A percentile compares a stretch with the other conserved stretches of the same genome.
These are phyloP conservation scores for Apiotrichum gamsii DNA, from an alignment of 1,284 basidiomycete genomes.

Conservation along the genomic window DNA sequence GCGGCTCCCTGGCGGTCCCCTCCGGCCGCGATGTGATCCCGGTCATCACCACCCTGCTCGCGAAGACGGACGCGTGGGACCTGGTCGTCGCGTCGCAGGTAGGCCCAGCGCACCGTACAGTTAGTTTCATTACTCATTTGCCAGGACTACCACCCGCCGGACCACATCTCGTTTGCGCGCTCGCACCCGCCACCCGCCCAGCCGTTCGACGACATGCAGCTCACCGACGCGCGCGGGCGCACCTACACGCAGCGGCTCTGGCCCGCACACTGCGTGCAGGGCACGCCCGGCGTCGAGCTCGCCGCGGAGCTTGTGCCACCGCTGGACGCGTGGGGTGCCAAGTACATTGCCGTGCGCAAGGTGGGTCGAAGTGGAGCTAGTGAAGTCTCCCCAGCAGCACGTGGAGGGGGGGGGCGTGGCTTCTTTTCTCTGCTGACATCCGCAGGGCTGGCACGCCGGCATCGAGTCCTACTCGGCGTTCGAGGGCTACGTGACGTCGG, in stretches of 20 bases:
- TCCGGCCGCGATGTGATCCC: slow-evolving; percentile 51
- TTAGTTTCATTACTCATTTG: neutral
- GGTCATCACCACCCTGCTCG: slow-evolving; percentile 50
- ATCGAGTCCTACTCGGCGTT: slow-evolving; percentile 58
- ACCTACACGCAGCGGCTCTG: slow-evolving; percentile 49
- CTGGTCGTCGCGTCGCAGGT: slow-evolving; percentile 53
- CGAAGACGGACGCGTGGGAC: slow-evolving; percentile 50
- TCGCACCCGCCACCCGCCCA: slow-evolving; percentile 49
- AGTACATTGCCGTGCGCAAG: slow-evolving; percentile 34
- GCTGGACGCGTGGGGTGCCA: slow-evolving; percentile 21
- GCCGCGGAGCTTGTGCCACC: slow-evolving; percentile 19
- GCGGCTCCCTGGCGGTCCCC: slow-evolving; percentile 55
- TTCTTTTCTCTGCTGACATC: neutral
- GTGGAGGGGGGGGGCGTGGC: no score
- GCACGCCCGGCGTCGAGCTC: slow-evolving; percentile 36
- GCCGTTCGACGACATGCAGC: slow-evolving; percentile 48
- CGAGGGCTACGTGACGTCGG: slow-evolving; percentile 35
- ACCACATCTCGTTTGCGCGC: slow-evolving; percentile 61
- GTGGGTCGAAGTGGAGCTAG: slow-evolving; percentile 17
- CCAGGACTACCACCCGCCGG: slow-evolving; percentile 53
- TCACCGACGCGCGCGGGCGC: slow-evolving; percentile 38
- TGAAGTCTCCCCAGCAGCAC: neutral
- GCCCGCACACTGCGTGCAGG: slow-evolving; percentile 54
- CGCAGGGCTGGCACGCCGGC: slow-evolving; percentile 44
- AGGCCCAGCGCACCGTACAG: slow-evolving; percentile 7